These are phyloP conservation scores for Aurinia saxatilis DNA, from an alignment of 345 rosid species.

Conservation along the genomic window DNA sequence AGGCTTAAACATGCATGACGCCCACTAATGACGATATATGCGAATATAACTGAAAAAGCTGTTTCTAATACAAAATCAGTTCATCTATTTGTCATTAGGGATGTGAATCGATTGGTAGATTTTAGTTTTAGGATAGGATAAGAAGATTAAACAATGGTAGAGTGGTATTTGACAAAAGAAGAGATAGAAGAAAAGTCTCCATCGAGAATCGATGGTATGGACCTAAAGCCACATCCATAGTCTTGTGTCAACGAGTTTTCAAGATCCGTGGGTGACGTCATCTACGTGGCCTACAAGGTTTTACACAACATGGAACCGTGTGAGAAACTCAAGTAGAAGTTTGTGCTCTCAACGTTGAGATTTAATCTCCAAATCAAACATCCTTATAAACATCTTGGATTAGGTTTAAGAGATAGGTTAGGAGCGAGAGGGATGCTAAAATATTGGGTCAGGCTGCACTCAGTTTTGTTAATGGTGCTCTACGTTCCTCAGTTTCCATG, in stretches of 20 bases:
- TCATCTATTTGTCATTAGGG: too few species aligned
- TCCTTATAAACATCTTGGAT: not conserved
- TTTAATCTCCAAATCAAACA: constrained; percentile 6
- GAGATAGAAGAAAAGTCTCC: constrained; percentile 8
- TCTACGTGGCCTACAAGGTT: not conserved
- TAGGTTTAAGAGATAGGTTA: constrained; percentile 10
- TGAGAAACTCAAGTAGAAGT: constrained; percentile 1
- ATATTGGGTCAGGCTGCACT: not conserved
- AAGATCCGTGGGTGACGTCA: not conserved
- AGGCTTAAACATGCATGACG: too few species aligned
- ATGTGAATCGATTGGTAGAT: too few species aligned
- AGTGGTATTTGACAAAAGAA: too few species aligned
- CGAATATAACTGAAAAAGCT: too few species aligned
- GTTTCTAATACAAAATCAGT: too few species aligned
- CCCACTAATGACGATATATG: too few species aligned
- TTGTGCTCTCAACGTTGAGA: constrained; percentile 7
- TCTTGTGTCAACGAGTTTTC: constrained; percentile 6
- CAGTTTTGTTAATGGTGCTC: not conserved
- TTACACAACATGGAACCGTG: not conserved
- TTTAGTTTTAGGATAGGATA: not conserved
- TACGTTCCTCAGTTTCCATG: constrained; percentile 3
- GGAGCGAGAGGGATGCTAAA: not conserved
- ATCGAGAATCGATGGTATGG: too few species aligned
- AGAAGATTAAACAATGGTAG: not conserved
- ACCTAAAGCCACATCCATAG: not conserved